These are phyloP conservation scores for Cubamyces lactineus DNA, from an alignment of 768 basidiomycete genomes.

Conservation along the genomic window DNA sequence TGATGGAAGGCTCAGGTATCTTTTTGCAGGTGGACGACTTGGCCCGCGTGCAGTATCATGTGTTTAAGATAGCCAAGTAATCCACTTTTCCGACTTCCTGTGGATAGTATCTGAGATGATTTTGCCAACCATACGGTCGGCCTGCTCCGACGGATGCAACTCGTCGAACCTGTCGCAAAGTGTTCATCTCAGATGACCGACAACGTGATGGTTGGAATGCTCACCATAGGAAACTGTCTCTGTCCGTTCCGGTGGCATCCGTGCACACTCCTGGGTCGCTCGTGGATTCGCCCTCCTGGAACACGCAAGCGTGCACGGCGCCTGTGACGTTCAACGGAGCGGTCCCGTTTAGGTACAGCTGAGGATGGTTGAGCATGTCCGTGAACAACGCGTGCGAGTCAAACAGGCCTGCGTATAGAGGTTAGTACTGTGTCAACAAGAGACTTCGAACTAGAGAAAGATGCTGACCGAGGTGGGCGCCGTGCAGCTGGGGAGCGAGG, in stretches of 20 bases:
- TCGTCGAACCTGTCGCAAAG: conserved; percentile 48
- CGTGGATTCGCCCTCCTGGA: conserved; percentile 38
- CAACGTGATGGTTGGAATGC: neutral
- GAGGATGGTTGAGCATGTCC: conserved; percentile 58
- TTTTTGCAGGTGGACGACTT: too few relatives aligned
- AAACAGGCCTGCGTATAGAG: conserved; percentile 48
- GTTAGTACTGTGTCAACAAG: neutral
- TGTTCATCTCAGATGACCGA: neutral
- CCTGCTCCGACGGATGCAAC: conserved; percentile 63
- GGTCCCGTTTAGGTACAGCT: conserved; percentile 62
- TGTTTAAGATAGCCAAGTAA: conserved; percentile 46
- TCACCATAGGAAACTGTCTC: conserved; percentile 63
- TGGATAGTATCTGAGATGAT: conserved; percentile 52
- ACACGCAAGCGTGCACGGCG: conserved; percentile 51
- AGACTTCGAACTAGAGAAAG: too few relatives aligned
- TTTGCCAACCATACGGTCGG: conserved; percentile 54
- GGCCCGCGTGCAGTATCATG: too few relatives aligned
- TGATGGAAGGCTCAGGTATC: too few relatives aligned
- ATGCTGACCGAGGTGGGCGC: conserved; percentile 58
- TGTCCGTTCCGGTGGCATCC: conserved; percentile 44
- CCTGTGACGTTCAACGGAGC: conserved; percentile 63
- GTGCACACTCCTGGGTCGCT: conserved; percentile 38
- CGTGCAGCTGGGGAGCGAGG: conserved; percentile 35
- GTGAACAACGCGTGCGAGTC: conserved; percentile 63
- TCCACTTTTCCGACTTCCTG: conserved; percentile 48